Percentiles rank a stretch among this genome's conserved stretches.
phyloP scores from a whole-genome alignment of 148 eudicot genomes.

The Vaccinium macrocarpon region DNA sequence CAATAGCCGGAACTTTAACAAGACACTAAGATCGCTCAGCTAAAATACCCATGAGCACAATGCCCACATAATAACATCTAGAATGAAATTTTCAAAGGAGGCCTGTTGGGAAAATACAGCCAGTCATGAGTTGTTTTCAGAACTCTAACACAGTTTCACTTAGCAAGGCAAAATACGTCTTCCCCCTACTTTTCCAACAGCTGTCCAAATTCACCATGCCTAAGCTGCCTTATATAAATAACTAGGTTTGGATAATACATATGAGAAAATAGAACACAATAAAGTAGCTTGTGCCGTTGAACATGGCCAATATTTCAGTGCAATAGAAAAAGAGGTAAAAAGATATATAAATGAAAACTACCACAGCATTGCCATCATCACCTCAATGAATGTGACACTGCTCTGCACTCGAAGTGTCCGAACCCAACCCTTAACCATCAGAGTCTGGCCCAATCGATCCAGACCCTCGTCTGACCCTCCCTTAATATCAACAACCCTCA shows the following conservation, averaged over 20 bases:
- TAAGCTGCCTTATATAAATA: not conserved
- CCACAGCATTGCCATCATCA: conserved; percentile 9
- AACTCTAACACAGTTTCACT: not conserved
- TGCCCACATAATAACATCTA: not conserved
- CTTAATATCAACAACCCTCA: conserved; percentile 69
- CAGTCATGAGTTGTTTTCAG: not conserved
- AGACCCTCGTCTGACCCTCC: conserved; percentile 75
- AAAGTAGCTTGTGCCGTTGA: not conserved
- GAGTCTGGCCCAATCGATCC: conserved; percentile 64
- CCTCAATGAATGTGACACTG: conserved; percentile 93
- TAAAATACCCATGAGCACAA: not conserved
- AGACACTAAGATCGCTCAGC: not conserved
- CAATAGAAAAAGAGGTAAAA: not conserved
- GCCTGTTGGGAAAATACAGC: not conserved
- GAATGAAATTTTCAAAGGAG: not conserved
- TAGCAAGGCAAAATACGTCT: not conserved
- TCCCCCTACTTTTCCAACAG: not conserved
- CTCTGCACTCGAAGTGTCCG: conserved; percentile 82
- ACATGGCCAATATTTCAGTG: not conserved
- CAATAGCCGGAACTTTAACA: not conserved
- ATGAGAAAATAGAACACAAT: not conserved
- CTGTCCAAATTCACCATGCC: not conserved
- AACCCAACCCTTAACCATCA: conserved; percentile 85
- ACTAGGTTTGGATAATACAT: not conserved
- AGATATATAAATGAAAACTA: not conserved